Evolutionary conservation across 352 stramenopile genomes (phyloP).

Genomic region (Phytophthora citrophthora): DNA sequence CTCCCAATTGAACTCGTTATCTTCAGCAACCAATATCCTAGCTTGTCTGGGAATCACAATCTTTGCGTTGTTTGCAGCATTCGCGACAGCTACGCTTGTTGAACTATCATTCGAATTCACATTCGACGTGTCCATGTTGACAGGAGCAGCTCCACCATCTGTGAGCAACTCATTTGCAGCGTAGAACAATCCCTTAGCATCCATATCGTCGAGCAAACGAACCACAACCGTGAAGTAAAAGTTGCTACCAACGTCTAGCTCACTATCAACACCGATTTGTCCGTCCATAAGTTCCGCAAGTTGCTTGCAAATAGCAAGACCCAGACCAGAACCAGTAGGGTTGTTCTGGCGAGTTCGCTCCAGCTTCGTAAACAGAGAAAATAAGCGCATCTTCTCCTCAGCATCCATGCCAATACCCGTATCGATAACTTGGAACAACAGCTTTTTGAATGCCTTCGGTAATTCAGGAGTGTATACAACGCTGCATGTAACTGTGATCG

Average conservation of each 20-base stretch:
- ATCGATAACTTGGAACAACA: constrained; percentile 88
- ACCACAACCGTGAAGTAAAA: constrained; percentile 89
- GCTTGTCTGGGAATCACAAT: constrained; percentile 55
- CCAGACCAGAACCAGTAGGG: constrained; percentile 84
- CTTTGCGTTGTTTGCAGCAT: constrained; percentile 39
- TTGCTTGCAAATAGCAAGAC: constrained; percentile 89
- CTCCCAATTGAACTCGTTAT: constrained; percentile 86
- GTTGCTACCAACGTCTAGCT: constrained; percentile 77
- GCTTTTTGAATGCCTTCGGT: constrained; percentile 66
- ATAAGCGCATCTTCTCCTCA: constrained; percentile 82
- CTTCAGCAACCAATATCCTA: constrained; percentile 74
- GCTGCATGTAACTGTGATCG: constrained; percentile 80
- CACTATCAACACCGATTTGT: constrained; percentile 84
- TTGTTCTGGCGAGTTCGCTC: constrained; percentile 87
- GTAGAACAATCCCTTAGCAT: constrained; percentile 51
- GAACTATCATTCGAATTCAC: constrained; percentile 58
- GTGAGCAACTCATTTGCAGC: constrained; percentile 61
- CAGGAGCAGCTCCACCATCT: constrained; percentile 15
- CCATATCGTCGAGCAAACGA: constrained; percentile 57
- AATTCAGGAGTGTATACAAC: constrained; percentile 73
- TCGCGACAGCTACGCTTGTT: constrained; percentile 34
- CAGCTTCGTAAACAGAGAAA: constrained; percentile 85
- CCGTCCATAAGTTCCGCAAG: constrained; percentile 90
- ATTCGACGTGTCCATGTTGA: constrained; percentile 31
- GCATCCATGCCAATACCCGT: constrained; percentile 84